phyloP scores from a whole-genome alignment of 1,284 basidiomycete species.

The Rhodotorula sp. region DNA sequence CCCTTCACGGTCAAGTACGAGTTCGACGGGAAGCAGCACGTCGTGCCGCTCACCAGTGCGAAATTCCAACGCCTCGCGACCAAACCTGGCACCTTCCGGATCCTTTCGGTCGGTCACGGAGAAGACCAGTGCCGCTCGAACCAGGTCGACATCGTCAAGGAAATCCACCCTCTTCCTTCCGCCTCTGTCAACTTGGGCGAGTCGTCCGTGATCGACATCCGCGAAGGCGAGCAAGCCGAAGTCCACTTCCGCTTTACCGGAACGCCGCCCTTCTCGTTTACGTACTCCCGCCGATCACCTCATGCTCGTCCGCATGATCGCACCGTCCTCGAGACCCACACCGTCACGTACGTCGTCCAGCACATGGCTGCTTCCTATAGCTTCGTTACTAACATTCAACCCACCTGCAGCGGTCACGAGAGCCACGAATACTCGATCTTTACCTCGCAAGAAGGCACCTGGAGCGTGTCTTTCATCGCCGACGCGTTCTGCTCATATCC shows the following conservation, averaged over 20 bases:
- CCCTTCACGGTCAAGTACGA: conserved; percentile 92
- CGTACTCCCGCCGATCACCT: conserved; percentile 50
- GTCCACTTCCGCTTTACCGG: conserved; percentile 85
- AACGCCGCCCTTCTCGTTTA: conserved; percentile 89
- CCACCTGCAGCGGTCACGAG: conserved; percentile 63
- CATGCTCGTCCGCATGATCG: conserved; percentile 44
- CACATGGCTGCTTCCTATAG: too few relatives aligned
- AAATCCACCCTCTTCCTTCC: conserved; percentile 77
- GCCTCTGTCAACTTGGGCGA: conserved; percentile 84
- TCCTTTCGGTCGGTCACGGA: conserved; percentile 81
- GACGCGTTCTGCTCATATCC: conserved; percentile 82
- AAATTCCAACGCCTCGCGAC: conserved; percentile 81
- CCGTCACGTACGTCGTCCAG: conserved; percentile 63
- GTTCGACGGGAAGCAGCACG: conserved; percentile 71
- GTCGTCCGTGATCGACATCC: conserved; percentile 75
- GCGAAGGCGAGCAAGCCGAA: conserved; percentile 67
- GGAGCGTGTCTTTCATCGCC: conserved; percentile 86
- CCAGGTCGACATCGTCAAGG: conserved; percentile 71
- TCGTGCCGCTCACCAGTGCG: conserved; percentile 70
- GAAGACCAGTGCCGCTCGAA: conserved; percentile 44
- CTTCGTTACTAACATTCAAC: not conserved
- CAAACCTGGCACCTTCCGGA: conserved; percentile 72
- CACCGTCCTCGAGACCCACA: conserved; percentile 41
- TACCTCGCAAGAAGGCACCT: conserved; percentile 62
- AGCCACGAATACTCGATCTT: conserved; percentile 73